A percentile compares a stretch with the other conserved stretches of the same genome.
Evolutionary conservation across 2,329 filamentous ascomycete genomes (phyloP).

Genomic region (Stenocarpella maydis): DNA sequence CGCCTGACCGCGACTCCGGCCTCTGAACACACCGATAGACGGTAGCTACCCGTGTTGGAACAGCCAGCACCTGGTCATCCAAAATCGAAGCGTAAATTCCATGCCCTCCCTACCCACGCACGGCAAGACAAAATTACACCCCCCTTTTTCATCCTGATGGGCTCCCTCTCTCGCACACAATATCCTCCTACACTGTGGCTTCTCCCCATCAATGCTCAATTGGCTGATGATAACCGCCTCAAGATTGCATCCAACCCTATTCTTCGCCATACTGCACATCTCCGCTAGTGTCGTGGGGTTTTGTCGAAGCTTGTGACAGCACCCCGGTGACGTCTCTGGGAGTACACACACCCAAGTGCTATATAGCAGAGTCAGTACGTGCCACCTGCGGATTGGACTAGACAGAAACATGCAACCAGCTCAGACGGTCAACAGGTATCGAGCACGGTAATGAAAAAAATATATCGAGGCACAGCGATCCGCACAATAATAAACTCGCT

Average conservation of each 20-base stretch:
- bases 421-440: not conserved
- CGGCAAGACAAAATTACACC: not conserved
- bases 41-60: slow-evolving; percentile 7
- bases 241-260: not conserved
- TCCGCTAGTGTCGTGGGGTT: not conserved
- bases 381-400: slow-evolving; percentile 6
- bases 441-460: not conserved
- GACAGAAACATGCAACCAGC: not conserved
- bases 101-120: slow-evolving; percentile 11
- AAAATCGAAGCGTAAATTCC: slow-evolving; percentile 13
- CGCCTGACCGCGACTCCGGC: slow-evolving; percentile 25
- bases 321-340: not conserved
- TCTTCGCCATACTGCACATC: not conserved
- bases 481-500: slow-evolving; percentile 1
- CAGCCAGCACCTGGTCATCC: slow-evolving; percentile 1
- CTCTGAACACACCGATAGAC: too few relatives aligned
- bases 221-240: not conserved
- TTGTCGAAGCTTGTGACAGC: slow-evolving; percentile 17
- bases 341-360: not conserved
- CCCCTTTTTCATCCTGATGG: not conserved
- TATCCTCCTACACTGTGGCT: not conserved
- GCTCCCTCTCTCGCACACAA: slow-evolving; percentile 14
- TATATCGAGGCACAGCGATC: not conserved
- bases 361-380: not conserved
- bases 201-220: not conserved